Evolutionary conservation across 371 early-diverging fungal genomes (phyloP), one percentile per base, ranked within the genome.

Genomic region (Circinella umbellata): DNA sequence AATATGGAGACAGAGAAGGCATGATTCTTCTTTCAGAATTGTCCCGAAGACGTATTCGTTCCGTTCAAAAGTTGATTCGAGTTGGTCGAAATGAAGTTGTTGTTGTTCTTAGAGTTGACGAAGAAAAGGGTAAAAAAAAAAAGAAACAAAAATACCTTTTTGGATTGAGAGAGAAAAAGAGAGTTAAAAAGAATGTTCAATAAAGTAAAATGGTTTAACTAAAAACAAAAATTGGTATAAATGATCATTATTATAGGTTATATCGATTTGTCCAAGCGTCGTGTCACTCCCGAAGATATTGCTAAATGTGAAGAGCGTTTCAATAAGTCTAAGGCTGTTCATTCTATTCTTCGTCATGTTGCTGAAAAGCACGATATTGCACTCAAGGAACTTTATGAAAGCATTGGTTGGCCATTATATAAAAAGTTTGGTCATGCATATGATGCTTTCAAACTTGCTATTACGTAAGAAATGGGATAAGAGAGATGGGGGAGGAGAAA

Each of bases 231-330:
- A 27, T 27, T 27, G 27, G 27, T 42, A 42, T 42, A 11, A 42
- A 42, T 9, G 3, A 42, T 42, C 3, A 51, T 51, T 5, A 51
- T 27, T 10, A 6, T 77, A 93, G 94, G 99, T 59, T 99, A 99
- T 86, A 99, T 99, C 80, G 99, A 99, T 86, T 81, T 99, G 73
- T 98, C 98, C 39, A 98, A 99, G 89, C 92, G 98, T 79, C 91
- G 96, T 77, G 99, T 99, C 42, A 91, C 94, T n/a, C 92, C 95
- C n/a, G 97, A 98, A 76, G 99, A 99, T 76, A 91, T 95, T 36
- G 86, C 88, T 65, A 92, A 94, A 77, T 98, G 98, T 80, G 96
- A 97, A 80, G 98, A 98, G 71, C 93, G 91, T 80, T 99, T 90
- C 89, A 93, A 93, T 81, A 98, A 98, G 82, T 97, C 98, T 66